Percentiles rank a stretch among this genome's conserved stretches.
Evolutionary conservation across 345 rosid genomes (phyloP).

Genomic region (Gossypium bickii): DNA sequence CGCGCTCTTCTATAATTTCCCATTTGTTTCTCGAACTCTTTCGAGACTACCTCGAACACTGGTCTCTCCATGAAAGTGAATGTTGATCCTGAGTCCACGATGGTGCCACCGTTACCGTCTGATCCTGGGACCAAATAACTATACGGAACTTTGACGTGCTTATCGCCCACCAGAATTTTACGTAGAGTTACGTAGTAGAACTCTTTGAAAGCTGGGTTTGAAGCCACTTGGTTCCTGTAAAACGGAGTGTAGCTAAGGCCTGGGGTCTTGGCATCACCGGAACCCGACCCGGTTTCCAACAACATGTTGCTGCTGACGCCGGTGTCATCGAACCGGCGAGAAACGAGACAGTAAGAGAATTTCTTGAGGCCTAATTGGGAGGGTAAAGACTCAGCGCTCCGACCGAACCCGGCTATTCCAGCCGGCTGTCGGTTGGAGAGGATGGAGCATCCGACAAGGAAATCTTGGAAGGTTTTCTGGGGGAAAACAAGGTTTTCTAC

Average conservation of each 20-base stretch:
- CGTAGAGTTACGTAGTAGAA: conserved; percentile 65
- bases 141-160: conserved; percentile 57
- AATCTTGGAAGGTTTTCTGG: conserved; percentile 37
- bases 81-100: conserved; percentile 88
- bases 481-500: conserved; percentile 55
- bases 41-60: conserved; percentile 43
- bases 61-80: conserved; percentile 78
- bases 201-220: conserved; percentile 35
- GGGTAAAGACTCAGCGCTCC: conserved; percentile 65
- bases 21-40: conserved; percentile 63
- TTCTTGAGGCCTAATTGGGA: conserved; percentile 56
- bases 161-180: conserved; percentile 53
- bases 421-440: conserved; percentile 75
- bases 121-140: conserved; percentile 45
- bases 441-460: conserved; percentile 77
- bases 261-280: conserved; percentile 32
- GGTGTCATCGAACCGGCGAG: conserved; percentile 65
- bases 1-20: conserved; percentile 40
- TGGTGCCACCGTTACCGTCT: conserved; percentile 76
- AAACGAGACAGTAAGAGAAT: conserved; percentile 73
- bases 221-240: conserved; percentile 34
- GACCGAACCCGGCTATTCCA: conserved; percentile 90
- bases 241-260: conserved; percentile 71
- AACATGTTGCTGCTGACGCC: conserved; percentile 49
- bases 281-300: conserved; percentile 45